A percentile compares a stretch with the other conserved stretches of the same genome.
These are phyloP conservation scores for Astraeus odoratus DNA, from an alignment of 768 basidiomycete species.

Conservation along the genomic window DNA sequence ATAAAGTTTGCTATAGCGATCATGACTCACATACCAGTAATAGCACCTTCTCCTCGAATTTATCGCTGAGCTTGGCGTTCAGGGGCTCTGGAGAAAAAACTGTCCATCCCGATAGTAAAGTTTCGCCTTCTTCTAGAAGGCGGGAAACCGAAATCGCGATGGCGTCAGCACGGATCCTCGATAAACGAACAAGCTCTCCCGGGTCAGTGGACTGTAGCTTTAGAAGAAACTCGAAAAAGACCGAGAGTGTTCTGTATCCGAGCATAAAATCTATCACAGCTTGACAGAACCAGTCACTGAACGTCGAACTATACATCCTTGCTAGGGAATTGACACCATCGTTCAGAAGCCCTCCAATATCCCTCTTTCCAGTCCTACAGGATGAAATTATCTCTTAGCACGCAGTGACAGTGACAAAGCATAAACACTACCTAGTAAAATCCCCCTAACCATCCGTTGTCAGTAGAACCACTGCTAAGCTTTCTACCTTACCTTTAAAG, in stretches of 20 bases:
- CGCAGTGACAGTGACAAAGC: background rate
- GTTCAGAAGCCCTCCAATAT: constrained; percentile 84
- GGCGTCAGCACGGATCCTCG: constrained; percentile 86
- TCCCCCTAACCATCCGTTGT: constrained; percentile 49
- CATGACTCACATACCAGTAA: constrained; percentile 59
- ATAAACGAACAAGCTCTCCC: constrained; percentile 78
- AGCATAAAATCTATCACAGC: constrained; percentile 92
- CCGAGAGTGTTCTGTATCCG: constrained; percentile 76
- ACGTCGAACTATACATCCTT: constrained; percentile 82
- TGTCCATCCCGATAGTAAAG: constrained; percentile 83
- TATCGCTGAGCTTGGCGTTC: constrained; percentile 63
- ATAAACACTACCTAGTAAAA: constrained; percentile 68
- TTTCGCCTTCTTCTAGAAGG: constrained; percentile 71
- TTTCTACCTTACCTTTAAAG: constrained; percentile 65
- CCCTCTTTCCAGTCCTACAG: constrained; percentile 87
- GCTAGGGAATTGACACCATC: constrained; percentile 95
- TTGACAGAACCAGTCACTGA: constrained; percentile 95
- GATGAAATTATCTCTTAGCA: constrained; percentile 5
- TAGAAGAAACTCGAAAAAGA: constrained; percentile 91
- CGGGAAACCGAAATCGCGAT: constrained; percentile 82
- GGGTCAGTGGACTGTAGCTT: constrained; percentile 91
- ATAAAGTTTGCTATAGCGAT: constrained; percentile 1
- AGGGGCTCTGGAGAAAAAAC: constrained; percentile 77
- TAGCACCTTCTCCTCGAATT: constrained; percentile 92
- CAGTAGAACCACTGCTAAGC: background rate